A percentile compares a stretch with the other conserved stretches of the same genome.
phyloP scores from a whole-genome alignment of 257 asterid genomes.

The Verbascum thapsus region DNA sequence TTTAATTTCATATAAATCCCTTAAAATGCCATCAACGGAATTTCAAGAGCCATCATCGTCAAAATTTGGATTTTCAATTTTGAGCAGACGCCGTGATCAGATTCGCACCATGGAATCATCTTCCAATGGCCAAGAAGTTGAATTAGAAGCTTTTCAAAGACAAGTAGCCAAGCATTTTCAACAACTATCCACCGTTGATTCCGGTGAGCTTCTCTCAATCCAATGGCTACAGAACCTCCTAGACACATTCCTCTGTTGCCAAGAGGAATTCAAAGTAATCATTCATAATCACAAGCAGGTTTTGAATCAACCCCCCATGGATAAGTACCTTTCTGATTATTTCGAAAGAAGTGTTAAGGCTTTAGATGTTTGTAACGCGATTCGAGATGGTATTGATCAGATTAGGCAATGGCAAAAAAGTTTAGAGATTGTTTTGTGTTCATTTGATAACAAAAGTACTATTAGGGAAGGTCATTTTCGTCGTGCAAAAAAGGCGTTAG shows the following conservation, averaged over 20 bases:
- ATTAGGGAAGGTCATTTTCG: constrained; percentile 77
- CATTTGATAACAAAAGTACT: constrained; percentile 50
- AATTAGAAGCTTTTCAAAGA: constrained; percentile 54
- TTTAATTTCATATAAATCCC: constrained; percentile 2
- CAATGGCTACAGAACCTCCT: constrained; percentile 62
- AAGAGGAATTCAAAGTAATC: constrained; percentile 57
- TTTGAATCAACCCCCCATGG: constrained; percentile 47
- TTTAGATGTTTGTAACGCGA: constrained; percentile 70
- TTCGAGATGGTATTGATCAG: constrained; percentile 72
- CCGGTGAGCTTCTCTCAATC: constrained; percentile 57
- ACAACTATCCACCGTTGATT: constrained; percentile 41
- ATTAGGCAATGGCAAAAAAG: constrained; percentile 64
- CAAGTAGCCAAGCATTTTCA: constrained; percentile 51
- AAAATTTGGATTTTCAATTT: constrained; percentile 42
- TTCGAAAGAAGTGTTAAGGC: constrained; percentile 74
- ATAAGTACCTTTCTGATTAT: constrained; percentile 43
- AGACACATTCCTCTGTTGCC: constrained; percentile 57
- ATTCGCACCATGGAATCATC: constrained; percentile 54
- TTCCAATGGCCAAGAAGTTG: constrained; percentile 39
- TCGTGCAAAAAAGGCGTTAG: constrained; percentile 65
- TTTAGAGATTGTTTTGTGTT: constrained; percentile 65
- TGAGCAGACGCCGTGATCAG: constrained; percentile 55
- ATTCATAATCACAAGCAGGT: constrained; percentile 37
- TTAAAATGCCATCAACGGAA: constrained; percentile 52
- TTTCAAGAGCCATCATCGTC: constrained; percentile 42